phyloP scores from a whole-genome alignment of 2,329 filamentous ascomycete species.

The Phialophora verrucosa region DNA sequence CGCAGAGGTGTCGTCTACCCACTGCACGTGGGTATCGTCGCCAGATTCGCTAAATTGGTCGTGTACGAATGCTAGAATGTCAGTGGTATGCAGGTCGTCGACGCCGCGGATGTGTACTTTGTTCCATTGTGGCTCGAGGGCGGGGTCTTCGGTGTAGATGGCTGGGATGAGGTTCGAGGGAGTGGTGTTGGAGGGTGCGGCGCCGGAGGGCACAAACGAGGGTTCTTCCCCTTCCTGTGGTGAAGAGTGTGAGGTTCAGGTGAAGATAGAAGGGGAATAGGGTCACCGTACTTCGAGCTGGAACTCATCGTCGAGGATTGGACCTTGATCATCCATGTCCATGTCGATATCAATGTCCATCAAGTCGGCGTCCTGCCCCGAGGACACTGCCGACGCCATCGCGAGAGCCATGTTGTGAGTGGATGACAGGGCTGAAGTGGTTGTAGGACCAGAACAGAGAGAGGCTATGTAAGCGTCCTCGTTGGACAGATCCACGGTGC shows the following conservation, averaged over 20 bases:
- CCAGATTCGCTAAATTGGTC: slow-evolving; percentile 65
- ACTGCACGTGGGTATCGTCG: slow-evolving; percentile 71
- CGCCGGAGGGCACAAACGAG: slow-evolving; percentile 35
- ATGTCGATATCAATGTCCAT: slow-evolving; percentile 42
- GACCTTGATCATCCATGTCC: slow-evolving; percentile 37
- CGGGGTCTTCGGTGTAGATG: slow-evolving; percentile 40
- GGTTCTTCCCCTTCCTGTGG: slow-evolving; percentile 41
- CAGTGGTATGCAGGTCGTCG: slow-evolving; percentile 77
- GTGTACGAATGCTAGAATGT: slow-evolving; percentile 76
- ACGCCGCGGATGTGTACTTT: slow-evolving; percentile 87
- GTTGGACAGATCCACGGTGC: background rate
- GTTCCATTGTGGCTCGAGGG: slow-evolving; percentile 44
- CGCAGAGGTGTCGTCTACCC: slow-evolving; percentile 91
- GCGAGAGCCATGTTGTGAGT: slow-evolving; percentile 35
- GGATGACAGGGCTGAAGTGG: background rate
- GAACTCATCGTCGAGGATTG: slow-evolving; percentile 36
- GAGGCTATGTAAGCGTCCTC: background rate
- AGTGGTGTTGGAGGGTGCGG: slow-evolving; percentile 20
- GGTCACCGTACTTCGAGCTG: slow-evolving; percentile 38
- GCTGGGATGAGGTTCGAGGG: slow-evolving; percentile 34
- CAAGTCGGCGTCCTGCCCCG: slow-evolving; percentile 35
- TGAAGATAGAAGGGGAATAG: background rate
- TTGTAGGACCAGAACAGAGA: background rate
- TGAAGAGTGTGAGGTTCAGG: slow-evolving; percentile 24
- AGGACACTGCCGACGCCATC: slow-evolving; percentile 29